Base-by-base conservation (phyloP, 208 protist genomes). In the Crithidia sp. region DNA sequence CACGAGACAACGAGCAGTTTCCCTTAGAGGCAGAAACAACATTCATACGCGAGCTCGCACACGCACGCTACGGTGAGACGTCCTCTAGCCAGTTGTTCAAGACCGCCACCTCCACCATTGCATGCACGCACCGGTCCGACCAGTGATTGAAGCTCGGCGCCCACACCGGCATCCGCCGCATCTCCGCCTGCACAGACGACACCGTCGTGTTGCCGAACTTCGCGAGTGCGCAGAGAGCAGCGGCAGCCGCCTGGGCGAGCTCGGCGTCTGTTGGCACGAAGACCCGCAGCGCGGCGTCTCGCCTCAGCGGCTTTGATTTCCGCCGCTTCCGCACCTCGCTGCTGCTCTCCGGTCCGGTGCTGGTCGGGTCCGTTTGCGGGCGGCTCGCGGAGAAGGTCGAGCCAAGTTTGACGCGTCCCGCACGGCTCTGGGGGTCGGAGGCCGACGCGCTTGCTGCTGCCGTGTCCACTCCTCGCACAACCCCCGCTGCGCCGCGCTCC, bases 81-180 rank as follows among this genome's bases (percentile, higher is more conserved):
- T 85, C 81, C 56, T 83, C 81, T 44, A 96, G 58, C 91, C 91
- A 96, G 52, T 74, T 77, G 69, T 96, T 96, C 53, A 96, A 67
- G 16, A 93, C 43, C 17, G 81, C 91, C 36, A 94, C 69, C 69
- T 93, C 78, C 13, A 93, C 84, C 63, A 96, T 76, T 9, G 85
- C 77, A 19, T 71, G 76, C 53, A 89, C 87, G 74, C 89, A 91
- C 17, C 63, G 61, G 6, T 81, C 65, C 13, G 82, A 81, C 91
- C 91, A 93, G 17, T 44, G 17, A 39, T 83, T 81, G 67, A 95
- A 87, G 59, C 58, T 73, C 5, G 36, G 57, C 0, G 70, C 61
- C 83, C 81, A 90, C 60, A 75, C 59, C 37, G 87, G 88, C 65
- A 84, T 74, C 13, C 77, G 75, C 13, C 85, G 85, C 91, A 94